A percentile compares a stretch with the other conserved stretches of the same genome.
Conservation (phyloP, 1,284 basidiomycete genomes). For the Ustilago curta region DNA sequence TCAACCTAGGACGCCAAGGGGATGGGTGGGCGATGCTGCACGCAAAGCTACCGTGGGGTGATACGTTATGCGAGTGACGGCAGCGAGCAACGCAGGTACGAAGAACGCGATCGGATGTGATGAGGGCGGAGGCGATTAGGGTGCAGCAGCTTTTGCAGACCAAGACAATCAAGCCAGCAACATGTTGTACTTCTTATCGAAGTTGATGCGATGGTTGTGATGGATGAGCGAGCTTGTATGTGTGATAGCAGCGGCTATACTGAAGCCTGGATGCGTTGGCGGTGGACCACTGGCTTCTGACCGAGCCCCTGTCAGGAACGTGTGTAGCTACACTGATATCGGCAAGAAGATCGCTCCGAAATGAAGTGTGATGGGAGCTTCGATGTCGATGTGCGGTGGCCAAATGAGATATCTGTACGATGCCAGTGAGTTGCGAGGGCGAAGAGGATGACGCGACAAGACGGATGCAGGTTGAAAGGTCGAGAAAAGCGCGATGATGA, state of each 20-base stretch:
- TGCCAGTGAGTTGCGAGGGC: too few relatives aligned
- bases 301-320: too few relatives aligned
- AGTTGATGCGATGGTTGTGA: too few relatives aligned
- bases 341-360: too few relatives aligned
- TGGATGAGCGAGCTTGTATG: too few relatives aligned
- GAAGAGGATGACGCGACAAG: background rate
- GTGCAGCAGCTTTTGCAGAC: background rate
- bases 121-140: background rate
- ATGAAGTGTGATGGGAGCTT: background rate
- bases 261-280: too few relatives aligned
- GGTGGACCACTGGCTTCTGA: too few relatives aligned
- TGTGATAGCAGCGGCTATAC: too few relatives aligned
- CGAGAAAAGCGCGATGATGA: slow-evolving; percentile 1
- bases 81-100: background rate
- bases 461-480: background rate
- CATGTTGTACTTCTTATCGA: too few relatives aligned
- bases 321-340: too few relatives aligned
- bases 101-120: background rate
- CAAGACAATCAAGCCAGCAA: too few relatives aligned
- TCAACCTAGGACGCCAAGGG: background rate
- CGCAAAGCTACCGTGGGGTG: background rate
- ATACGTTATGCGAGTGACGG: too few relatives aligned
- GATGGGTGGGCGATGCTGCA: background rate
- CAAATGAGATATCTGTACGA: background rate
- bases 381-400: background rate